phyloP scores from a whole-genome alignment of 2,329 filamentous ascomycete species.

The Hymenoscyphus linearis region DNA sequence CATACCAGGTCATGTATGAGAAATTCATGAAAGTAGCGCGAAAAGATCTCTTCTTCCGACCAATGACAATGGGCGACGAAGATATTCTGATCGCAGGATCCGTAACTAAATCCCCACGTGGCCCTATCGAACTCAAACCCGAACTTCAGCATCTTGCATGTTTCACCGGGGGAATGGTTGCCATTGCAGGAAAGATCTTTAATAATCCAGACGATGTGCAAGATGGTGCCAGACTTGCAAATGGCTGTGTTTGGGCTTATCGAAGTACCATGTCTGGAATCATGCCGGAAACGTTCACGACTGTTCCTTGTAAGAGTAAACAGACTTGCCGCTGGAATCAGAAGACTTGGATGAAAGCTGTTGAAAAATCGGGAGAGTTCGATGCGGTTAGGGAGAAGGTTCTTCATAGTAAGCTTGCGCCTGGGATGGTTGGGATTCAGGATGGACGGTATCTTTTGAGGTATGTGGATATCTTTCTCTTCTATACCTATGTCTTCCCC shows the following conservation, averaged over 20 bases:
- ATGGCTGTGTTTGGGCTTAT: conserved; percentile 62
- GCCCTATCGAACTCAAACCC: conserved; percentile 37
- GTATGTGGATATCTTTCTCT: conserved; percentile 14
- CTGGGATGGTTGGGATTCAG: conserved; percentile 22
- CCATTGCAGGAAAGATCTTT: conserved; percentile 60
- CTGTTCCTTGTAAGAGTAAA: conserved; percentile 23
- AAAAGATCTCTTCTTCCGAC: conserved; percentile 41
- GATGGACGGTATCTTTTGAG: conserved; percentile 26
- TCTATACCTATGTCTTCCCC: neutral
- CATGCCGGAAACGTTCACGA: conserved; percentile 55
- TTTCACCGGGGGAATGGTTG: conserved; percentile 68
- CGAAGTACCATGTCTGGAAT: conserved; percentile 50
- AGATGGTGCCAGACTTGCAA: conserved; percentile 51
- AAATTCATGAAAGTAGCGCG: conserved; percentile 42
- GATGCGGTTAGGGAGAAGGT: conserved; percentile 17
- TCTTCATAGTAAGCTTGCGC: conserved; percentile 13
- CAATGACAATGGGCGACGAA: conserved; percentile 35
- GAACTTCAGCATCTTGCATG: conserved; percentile 62
- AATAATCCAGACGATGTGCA: conserved; percentile 47
- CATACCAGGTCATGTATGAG: conserved; percentile 37
- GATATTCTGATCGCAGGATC: conserved; percentile 46
- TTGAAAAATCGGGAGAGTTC: conserved; percentile 15
- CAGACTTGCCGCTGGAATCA: conserved; percentile 26
- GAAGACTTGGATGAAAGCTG: conserved; percentile 47
- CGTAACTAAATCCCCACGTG: conserved; percentile 37